Base-by-base conservation (phyloP, 306 rosid genomes). In the Pyrus communis region DNA sequence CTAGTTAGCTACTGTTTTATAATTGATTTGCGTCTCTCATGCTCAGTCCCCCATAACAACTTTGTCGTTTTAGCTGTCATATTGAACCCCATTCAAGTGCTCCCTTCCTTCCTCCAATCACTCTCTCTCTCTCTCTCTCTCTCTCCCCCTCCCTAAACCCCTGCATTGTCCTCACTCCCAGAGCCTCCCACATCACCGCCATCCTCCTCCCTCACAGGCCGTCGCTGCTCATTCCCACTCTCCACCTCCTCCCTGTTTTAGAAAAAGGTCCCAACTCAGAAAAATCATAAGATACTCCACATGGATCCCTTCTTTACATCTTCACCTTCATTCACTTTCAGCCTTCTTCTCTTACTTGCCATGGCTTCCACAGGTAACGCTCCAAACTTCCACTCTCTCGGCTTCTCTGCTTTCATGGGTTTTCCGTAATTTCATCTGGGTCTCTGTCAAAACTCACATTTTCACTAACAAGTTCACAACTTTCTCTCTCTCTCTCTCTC, bases 281-380 rank as follows among this genome's bases (percentile, higher is more conserved):
- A 51, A 51, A 15, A 51, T 51, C 21, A 5, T 5, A 51, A 51
- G 21, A 15, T 6, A 18, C 9, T 51, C 55, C 55, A 3, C 69
- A 91, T 92, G 97, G 86, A 46, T 76, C 69, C 28, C 46, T 68
- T 35, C 10, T 10, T 77, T 14, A 49, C 42, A 4, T 65, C 33
- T 31, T 82, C 40, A 22, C 33, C 49, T 84, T 31, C 81, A 49
- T 68, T 82, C 83, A 42, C 83, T 70, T 58, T 78, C 68, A 25
- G 40, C 51, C 28, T 73, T 15, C 18, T 77, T 19, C 77, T 86
- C 27, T 51, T 87, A 11, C 80, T 88, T 31, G 10, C 87, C 87
- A 70, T 85, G 85, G 73, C 82, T 79, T 72, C 70, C 45, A 17
- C 25, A 57, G 92, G 96, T 89, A 82, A 27, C 76, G 40, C 38